Base-by-base conservation (phyloP, 2,329 filamentous ascomycete species). In the Xylariaceae sp. region DNA sequence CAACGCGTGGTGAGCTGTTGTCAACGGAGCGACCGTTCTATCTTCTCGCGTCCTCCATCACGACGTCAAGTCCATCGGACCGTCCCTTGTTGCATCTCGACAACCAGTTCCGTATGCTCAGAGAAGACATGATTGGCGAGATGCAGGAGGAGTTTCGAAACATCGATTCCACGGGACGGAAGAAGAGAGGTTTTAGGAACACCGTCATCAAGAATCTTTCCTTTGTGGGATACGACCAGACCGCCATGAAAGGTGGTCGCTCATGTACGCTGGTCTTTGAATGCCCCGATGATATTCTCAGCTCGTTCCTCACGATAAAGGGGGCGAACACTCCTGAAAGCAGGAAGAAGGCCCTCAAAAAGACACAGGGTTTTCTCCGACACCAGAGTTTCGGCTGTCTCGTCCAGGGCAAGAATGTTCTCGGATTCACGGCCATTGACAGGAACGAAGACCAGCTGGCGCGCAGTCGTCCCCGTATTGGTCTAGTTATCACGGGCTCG, bases 51-150 rank as follows among this genome's bases (percentile, higher is more conserved):
- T 74, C 78, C 3, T 80, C 81, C 1, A 74, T 88, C 0, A 71
- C 75, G 1, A 72, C 81, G 1, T 61, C 71, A 0, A 58, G 74
- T 1, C 37, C 67, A 10, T 60, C 74, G 1, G 65, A 70, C 0
- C 78, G 83, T 1, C 70, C 79, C 0, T 72, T 72, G 0, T 71
- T 74, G 0, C 85, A 90, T 68, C 71, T 89, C 0, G 88, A 89
- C 66, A 89, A 88, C 67, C 85, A 90, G 55, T 92, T 88, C 63
- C 85, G 88, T 0, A 77, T 91, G 0, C 74, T 90, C 0, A 76
- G 88, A 2, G 87, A 92, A 65, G 88, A 91, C 62, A 86, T 90
- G 78, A 72, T 91, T 0, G 82, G 77, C 0, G 86, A 88, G 62
- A 74, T 92, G 2, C 79, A 84, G 1, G 82, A 85, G 7, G 86